phyloP scores from a whole-genome alignment of 2,329 filamentous ascomycete genomes.

The Pleomassaria siparia region DNA sequence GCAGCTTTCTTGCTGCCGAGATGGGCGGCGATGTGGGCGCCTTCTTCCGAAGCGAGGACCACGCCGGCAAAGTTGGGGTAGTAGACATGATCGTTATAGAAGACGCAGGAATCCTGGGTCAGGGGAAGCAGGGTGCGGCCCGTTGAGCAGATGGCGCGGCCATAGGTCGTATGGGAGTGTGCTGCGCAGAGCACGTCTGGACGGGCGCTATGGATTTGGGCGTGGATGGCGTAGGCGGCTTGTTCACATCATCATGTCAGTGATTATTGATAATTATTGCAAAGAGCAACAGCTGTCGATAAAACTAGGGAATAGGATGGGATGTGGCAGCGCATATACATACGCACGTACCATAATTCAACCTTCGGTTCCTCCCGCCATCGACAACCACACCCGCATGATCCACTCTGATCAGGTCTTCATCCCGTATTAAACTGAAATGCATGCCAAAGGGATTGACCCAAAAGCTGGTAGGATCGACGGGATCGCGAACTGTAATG shows the following conservation, averaged over 20 bases:
- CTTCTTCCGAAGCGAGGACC: conserved; percentile 51
- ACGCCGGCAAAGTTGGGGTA: conserved; percentile 52
- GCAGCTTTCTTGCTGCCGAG: conserved; percentile 50
- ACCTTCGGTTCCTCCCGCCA: conserved; percentile 52
- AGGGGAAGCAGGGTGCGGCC: conserved; percentile 57
- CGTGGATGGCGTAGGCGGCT: conserved; percentile 58
- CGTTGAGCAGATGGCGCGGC: conserved; percentile 59
- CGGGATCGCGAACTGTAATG: conserved; percentile 59
- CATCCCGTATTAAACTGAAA: conserved; percentile 52
- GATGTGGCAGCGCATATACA: conserved; percentile 46
- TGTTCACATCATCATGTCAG: conserved; percentile 42
- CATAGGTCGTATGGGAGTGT: conserved; percentile 56
- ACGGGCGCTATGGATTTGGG: conserved; percentile 53
- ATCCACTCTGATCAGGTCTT: conserved; percentile 64
- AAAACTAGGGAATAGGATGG: conserved; percentile 58
- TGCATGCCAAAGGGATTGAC: conserved; percentile 61
- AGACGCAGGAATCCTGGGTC: conserved; percentile 55
- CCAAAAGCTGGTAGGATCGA: conserved; percentile 59
- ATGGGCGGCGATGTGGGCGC: conserved; percentile 45
- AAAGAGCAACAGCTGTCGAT: background rate
- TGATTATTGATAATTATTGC: conserved; percentile 34
- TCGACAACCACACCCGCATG: conserved; percentile 61
- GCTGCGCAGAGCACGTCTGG: conserved; percentile 57
- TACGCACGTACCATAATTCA: conserved; percentile 49
- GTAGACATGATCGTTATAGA: conserved; percentile 50